Evolutionary conservation across 352 stramenopile species (phyloP), one percentile per base, ranked within the genome.

Genomic region (Pythium rishiriense): DNA sequence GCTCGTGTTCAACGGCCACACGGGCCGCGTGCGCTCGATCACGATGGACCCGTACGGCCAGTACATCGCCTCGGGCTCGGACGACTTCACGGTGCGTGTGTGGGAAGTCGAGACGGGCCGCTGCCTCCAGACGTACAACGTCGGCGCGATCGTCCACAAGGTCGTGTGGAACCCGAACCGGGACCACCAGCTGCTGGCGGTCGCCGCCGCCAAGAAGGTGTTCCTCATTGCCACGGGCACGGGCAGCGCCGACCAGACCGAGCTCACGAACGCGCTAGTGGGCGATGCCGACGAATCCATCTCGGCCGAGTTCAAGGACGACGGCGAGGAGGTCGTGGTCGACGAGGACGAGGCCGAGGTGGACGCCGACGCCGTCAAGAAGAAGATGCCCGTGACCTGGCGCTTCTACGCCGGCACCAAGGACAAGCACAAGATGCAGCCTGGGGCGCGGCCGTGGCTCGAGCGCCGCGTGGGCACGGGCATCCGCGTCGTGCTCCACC

Each of bases 141-240:
- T 98, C 31, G 87, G 85, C 45, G 83, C 75, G 22, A 87, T 97
- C 65, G 87, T 99, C 28, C 78, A 96, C 47, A 93, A 96, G 53
- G 52, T 99, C 14, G 85, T 94, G 69, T 99, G 97, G 97, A 99
- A 99, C 78, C 96, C 97, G 46, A 98, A 99, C 76, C 79, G 84
- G 24, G 87, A 97, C 55, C 93, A 99, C 73, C 93, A 99, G 70
- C 79, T 99, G 61, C 58, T 99, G 19, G 85, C 98, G 5, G 97
- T 97, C 17, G 93, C 91, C 1, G 86, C 92, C 33, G 96, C 76
- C 28, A 94, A 94, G 73, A 94, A 94, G 74, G 83, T 96, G 17
- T 90, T 96, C n/a, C 51, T 96, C 46, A 95, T 99, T 70, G 90
- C 92, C 24, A 98, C 97, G 12, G 94, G 95, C 69, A 98, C 96